Percentiles rank a stretch among this genome's conserved stretches.
Conservation (phyloP, 331 rosid genomes). For the Saraca asoca region DNA sequence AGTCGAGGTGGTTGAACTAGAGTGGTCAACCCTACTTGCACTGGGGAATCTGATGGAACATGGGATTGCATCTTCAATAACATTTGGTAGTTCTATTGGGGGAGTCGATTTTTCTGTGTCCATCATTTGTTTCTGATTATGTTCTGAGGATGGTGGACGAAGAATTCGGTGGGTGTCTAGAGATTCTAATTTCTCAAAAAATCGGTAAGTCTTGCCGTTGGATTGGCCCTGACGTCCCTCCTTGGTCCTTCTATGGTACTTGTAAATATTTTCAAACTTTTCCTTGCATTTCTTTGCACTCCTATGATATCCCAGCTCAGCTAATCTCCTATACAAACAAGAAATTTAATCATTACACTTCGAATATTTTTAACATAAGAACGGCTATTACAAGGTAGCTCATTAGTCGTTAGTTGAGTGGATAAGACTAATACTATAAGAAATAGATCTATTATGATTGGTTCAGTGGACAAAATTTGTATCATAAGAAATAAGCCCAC, state of each 20-base stretch:
- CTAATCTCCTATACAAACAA: slow-evolving; percentile 69
- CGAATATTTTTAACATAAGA: no score
- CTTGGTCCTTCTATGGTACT: slow-evolving; percentile 75
- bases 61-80: slow-evolving; percentile 54
- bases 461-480: no score
- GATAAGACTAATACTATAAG: no score
- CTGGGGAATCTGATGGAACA: slow-evolving; percentile 50
- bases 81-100: slow-evolving; percentile 33
- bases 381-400: no score
- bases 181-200: slow-evolving; percentile 78
- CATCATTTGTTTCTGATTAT: slow-evolving; percentile 12
- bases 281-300: slow-evolving; percentile 78
- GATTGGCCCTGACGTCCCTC: slow-evolving; percentile 52
- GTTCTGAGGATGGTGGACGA: slow-evolving; percentile 15
- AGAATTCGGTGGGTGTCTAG: slow-evolving; percentile 41
- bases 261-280: slow-evolving; percentile 79
- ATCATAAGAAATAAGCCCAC: no score
- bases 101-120: no score
- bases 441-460: no score
- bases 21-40: slow-evolving; percentile 36
- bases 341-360: slow-evolving; percentile 23
- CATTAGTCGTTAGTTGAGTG: no score
- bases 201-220: slow-evolving; percentile 60
- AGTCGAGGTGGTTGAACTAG: slow-evolving; percentile 43
- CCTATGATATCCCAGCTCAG: slow-evolving; percentile 63